Evolutionary conservation across 768 basidiomycete genomes (phyloP).

Genomic region (Rhodotorula toruloides): DNA sequence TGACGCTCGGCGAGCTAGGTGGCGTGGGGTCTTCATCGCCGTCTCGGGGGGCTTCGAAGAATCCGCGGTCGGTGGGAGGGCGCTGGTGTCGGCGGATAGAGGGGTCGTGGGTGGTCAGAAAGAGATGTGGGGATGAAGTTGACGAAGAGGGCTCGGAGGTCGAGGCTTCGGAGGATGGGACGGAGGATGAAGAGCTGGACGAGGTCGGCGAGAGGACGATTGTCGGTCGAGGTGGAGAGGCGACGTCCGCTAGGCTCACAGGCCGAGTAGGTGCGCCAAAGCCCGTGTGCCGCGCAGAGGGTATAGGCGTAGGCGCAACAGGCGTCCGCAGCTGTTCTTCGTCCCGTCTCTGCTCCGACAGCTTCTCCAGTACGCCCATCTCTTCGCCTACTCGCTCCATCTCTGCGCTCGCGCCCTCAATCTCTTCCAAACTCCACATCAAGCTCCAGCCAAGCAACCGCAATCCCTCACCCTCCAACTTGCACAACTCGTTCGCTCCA

Average conservation of each 20-base stretch:
- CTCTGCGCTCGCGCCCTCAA: constrained; percentile 7
- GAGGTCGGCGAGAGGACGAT: not conserved
- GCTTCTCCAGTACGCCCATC: not conserved
- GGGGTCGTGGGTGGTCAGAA: not conserved
- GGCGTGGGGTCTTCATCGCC: not conserved
- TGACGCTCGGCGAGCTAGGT: constrained; percentile 1
- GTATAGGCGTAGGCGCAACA: too few relatives aligned
- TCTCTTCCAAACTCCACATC: constrained; percentile 2
- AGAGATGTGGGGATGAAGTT: not conserved
- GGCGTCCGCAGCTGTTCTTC: not conserved
- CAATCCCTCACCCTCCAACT: constrained; percentile 36
- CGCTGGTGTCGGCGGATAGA: not conserved
- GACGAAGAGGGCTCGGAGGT: not conserved
- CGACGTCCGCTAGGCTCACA: too few relatives aligned
- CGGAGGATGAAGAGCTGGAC: not conserved
- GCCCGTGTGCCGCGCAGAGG: too few relatives aligned
- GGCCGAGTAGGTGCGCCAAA: too few relatives aligned
- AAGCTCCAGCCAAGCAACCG: constrained; percentile 26
- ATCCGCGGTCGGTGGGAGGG: not conserved
- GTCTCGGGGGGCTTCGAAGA: not conserved
- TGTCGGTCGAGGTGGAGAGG: not conserved
- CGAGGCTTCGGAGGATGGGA: not conserved
- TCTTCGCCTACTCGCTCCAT: not conserved
- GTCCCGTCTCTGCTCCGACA: not conserved
- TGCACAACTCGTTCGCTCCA: constrained; percentile 19